Evolutionary conservation across 2,329 filamentous ascomycete species (phyloP).

Genomic region (Calonectria fujianensis): DNA sequence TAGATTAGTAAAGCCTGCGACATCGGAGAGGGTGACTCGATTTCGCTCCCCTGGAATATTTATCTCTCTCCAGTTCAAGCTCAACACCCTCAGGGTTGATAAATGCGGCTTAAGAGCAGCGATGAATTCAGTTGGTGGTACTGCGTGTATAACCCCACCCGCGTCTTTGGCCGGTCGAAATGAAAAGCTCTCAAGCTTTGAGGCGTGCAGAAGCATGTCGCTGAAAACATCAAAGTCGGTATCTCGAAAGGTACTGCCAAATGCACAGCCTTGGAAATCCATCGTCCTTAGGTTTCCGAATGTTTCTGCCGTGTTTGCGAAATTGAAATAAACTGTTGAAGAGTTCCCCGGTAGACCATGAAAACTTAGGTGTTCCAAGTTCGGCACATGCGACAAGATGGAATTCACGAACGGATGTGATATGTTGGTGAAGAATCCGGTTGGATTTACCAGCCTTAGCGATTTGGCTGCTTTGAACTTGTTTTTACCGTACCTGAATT

Average conservation of each 20-base stretch:
- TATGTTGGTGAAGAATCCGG: neutral
- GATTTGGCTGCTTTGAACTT: slow-evolving; percentile 1
- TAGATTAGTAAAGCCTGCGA: neutral
- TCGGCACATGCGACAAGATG: neutral
- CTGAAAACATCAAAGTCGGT: neutral
- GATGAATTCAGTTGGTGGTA: neutral
- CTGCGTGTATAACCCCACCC: neutral
- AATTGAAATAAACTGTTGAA: neutral
- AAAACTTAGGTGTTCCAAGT: neutral
- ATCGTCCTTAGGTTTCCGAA: neutral
- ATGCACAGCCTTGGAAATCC: neutral
- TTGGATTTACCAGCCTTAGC: neutral
- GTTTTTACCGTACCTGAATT: neutral
- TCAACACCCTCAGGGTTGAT: neutral
- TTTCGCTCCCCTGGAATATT: neutral
- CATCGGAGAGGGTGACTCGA: neutral
- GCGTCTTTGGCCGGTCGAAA: neutral
- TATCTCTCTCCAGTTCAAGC: neutral
- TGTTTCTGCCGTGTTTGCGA: neutral
- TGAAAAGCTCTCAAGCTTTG: neutral
- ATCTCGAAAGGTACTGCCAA: neutral
- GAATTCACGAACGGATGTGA: neutral
- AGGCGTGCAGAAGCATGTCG: neutral
- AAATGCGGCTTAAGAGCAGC: neutral
- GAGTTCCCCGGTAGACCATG: neutral